Base-by-base conservation (phyloP, 768 basidiomycete genomes). In the Boletus coccyginus region DNA sequence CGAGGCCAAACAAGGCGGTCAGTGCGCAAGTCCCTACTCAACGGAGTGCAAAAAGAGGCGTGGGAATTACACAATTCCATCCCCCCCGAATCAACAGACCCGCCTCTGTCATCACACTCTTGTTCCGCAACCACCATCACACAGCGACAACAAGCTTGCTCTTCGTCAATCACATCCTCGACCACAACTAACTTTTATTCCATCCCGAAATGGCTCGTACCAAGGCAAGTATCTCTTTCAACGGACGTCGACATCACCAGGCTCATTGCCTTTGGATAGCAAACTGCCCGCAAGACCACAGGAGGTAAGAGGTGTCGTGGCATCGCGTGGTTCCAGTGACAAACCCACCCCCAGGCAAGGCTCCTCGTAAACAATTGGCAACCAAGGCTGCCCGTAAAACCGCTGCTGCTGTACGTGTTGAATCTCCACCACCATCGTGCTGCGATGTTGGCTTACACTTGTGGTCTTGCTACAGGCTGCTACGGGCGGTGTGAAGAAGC, bases 401-500 rank as follows among this genome's bases (percentile, higher is more conserved):
- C 35, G 90, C 87, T 41, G 74, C 78, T 5, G 78, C 85, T 56
- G 88, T 88, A 71, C 53, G 84, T 77, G 42, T 58, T 62, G 21
- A 57, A 36, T 44, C 49, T 41, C 40, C n/a, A 13, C n/a, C 3
- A 35, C 54, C 52, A 41, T 45, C 17, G 31, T 32, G 27, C 39
- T 27, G n/a, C 47, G 8, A 12, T 7, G 1, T 24, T 32, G 38
- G 57, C 59, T 61, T 33, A 65, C 52, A 53, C 44, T 39, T 54
- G 49, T 62, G 36, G 16, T 58, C n/a, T 1, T 59, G 4, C 16
- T 3, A 40, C 52, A 86, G 83, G 82, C 90, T 55, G 84, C 90
- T 55, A 89, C 94, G 60, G 94, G 94, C 77, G 94, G 94, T 86
- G 94, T 97, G 68, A 98, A 98, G 95, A 99, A 98, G 83, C 96